These are phyloP conservation scores for Ophiostoma pallidulum DNA, from an alignment of 2,329 filamentous ascomycete species.

Conservation along the genomic window DNA sequence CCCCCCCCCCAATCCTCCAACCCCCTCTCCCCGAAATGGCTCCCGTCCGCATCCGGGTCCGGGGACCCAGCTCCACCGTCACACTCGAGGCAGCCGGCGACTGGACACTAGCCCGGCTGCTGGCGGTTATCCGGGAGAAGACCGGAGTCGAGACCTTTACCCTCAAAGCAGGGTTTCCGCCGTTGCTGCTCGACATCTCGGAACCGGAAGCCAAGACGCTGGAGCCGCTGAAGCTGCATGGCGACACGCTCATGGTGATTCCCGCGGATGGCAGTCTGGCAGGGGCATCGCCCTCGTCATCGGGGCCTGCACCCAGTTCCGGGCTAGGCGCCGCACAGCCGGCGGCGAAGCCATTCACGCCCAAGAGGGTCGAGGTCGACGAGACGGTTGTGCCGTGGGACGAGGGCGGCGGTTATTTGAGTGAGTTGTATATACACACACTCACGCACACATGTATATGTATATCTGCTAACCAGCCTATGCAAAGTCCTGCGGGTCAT, in stretches of 20 bases:
- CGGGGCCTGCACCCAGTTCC: conserved; percentile 5
- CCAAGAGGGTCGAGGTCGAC: conserved; percentile 29
- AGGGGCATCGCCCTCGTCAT: conserved; percentile 1
- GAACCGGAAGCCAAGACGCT: conserved; percentile 35
- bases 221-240: conserved; percentile 34
- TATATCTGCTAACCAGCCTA: neutral
- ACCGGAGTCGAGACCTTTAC: conserved; percentile 59
- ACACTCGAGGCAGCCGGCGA: conserved; percentile 50
- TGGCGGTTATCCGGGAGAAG: conserved; percentile 50
- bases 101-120: conserved; percentile 54
- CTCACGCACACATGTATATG: neutral
- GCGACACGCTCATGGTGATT: conserved; percentile 42
- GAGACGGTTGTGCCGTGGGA: conserved; percentile 40
- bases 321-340: conserved; percentile 5
- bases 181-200: conserved; percentile 56
- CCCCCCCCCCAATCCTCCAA: neutral
- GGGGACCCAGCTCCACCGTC: conserved; percentile 63
- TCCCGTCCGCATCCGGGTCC: conserved; percentile 59
- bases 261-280: conserved; percentile 26
- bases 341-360: conserved; percentile 20
- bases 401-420: conserved; percentile 39
- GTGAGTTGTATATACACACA: conserved; percentile 26
- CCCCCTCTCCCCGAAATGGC: no score
- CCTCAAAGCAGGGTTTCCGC: conserved; percentile 78
- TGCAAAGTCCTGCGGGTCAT: conserved; percentile 73